Base-by-base conservation (phyloP, 2,329 filamentous ascomycete genomes). In the Venturia effusa region DNA sequence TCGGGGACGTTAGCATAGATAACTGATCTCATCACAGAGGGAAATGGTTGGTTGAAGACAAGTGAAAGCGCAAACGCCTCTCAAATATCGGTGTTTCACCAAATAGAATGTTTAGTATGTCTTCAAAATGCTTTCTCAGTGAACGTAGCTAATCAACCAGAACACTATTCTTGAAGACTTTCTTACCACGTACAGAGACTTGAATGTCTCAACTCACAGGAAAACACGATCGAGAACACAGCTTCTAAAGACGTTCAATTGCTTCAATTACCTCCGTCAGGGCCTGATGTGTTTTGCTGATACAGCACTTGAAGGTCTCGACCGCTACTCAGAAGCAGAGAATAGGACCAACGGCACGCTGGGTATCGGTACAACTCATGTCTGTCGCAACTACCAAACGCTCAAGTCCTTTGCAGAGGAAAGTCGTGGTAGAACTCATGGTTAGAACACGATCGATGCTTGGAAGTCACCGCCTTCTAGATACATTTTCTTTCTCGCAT, bases 221-320 rank as follows among this genome's bases (percentile, higher is more conserved):
- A 45, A n/a, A 22, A n/a, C 19, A 45, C 17, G 22, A 10, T 22
- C 41, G 41, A n/a, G 19, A 45, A 45, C 19, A 45, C 17, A 45
- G 41, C 41, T 45, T 7, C 13, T 17, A n/a, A 45, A 22, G 19
- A 22, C 10, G 7, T 45, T 22, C 41, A 45, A 57, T 22, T 68
- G 67, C 57, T 66, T 67, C 40, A 66, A 68, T 34, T 68, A 68
- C 59, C 32, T 68, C 34, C 66, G 66, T 4, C 67, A 67, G 40
- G 45, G 59, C 13, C 55, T 68, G 3, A 61, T 62, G 63, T 67
- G 67, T 59, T 61, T 41, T 39, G 67, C 61, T 15, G 67, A 68
- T 61, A 57, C 62, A 41, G 62, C 66, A n/a, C 54, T 57, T 13
- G 54, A 57, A n/a, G 54, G 54, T 17, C 34, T 57, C 4, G 54